Evolutionary conservation across 2,329 filamentous ascomycete genomes (phyloP).

Genomic region (Colletotrichum lupini): DNA sequence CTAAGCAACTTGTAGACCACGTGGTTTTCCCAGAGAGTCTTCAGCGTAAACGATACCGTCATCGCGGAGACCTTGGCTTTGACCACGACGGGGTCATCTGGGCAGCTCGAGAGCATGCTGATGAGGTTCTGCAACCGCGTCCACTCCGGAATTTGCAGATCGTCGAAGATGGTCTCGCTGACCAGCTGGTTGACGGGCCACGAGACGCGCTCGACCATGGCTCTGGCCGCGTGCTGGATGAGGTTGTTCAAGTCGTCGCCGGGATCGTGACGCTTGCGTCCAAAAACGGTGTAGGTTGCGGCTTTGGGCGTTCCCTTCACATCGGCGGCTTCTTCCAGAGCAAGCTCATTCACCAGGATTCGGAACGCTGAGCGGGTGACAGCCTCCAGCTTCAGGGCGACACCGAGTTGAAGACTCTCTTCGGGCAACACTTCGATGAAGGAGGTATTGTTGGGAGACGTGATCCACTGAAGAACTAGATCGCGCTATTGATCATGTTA

Average conservation of each 20-base stretch:
- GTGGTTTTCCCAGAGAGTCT: slow-evolving; percentile 18
- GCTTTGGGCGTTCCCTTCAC: slow-evolving; percentile 28
- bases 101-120: slow-evolving; percentile 38
- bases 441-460: slow-evolving; percentile 61
- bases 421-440: slow-evolving; percentile 75
- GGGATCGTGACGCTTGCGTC: slow-evolving; percentile 58
- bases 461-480: slow-evolving; percentile 68
- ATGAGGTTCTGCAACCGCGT: slow-evolving; percentile 41
- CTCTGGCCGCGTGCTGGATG: slow-evolving; percentile 68
- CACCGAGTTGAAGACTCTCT: slow-evolving; percentile 67
- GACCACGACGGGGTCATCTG: not conserved
- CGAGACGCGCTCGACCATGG: slow-evolving; percentile 59
- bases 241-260: slow-evolving; percentile 66
- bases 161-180: slow-evolving; percentile 46
- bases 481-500: slow-evolving; percentile 48
- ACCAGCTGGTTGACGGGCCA: slow-evolving; percentile 44
- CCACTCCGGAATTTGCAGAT: slow-evolving; percentile 48
- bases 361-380: slow-evolving; percentile 64
- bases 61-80: slow-evolving; percentile 35
- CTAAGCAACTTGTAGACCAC: slow-evolving; percentile 18
- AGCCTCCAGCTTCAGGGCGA: slow-evolving; percentile 53
- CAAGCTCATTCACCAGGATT: slow-evolving; percentile 72
- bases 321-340: slow-evolving; percentile 54
- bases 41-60: slow-evolving; percentile 34
- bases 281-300: slow-evolving; percentile 50